Conservation (phyloP, 1,284 basidiomycete species). For the Rugosomyces carneus region DNA sequence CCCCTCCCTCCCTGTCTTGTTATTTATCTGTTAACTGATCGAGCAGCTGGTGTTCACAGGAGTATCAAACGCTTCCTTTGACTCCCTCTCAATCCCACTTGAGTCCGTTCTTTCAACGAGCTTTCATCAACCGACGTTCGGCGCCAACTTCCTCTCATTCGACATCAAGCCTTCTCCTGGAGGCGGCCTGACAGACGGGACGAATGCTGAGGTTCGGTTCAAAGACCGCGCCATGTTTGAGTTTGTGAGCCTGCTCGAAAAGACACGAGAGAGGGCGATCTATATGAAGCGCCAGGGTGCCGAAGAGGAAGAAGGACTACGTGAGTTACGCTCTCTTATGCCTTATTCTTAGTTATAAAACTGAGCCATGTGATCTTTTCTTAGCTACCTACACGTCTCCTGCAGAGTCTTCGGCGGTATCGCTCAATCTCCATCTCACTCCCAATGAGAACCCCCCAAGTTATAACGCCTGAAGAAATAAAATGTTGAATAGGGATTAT, state of each 20-base stretch:
- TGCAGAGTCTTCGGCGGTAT: conserved; percentile 35
- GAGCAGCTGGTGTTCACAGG: conserved; percentile 60
- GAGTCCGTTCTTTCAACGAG: conserved; percentile 58
- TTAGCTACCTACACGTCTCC: conserved; percentile 54
- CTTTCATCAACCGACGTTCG: conserved; percentile 71
- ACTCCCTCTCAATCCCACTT: conserved; percentile 54
- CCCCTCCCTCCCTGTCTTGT: background rate
- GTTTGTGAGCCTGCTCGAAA: conserved; percentile 66
- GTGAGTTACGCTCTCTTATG: conserved; percentile 40
- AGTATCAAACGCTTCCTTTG: conserved; percentile 29
- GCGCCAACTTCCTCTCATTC: conserved; percentile 60
- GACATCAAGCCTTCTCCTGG: conserved; percentile 58
- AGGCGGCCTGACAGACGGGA: conserved; percentile 59
- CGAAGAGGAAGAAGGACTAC: conserved; percentile 62
- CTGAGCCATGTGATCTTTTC: conserved; percentile 5
- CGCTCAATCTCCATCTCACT: conserved; percentile 21
- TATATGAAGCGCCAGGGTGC: conserved; percentile 63
- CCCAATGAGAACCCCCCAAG: conserved; percentile 57
- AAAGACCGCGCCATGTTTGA: conserved; percentile 64
- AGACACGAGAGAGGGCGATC: conserved; percentile 66
- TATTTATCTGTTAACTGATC: too few species aligned
- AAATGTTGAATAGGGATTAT: too few species aligned
- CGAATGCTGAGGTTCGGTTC: conserved; percentile 60
- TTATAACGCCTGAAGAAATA: conserved; percentile 43
- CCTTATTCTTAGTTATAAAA: conserved; percentile 4